Conservation (phyloP, 2,329 filamentous ascomycete species). For the Fusarium acutatum region DNA sequence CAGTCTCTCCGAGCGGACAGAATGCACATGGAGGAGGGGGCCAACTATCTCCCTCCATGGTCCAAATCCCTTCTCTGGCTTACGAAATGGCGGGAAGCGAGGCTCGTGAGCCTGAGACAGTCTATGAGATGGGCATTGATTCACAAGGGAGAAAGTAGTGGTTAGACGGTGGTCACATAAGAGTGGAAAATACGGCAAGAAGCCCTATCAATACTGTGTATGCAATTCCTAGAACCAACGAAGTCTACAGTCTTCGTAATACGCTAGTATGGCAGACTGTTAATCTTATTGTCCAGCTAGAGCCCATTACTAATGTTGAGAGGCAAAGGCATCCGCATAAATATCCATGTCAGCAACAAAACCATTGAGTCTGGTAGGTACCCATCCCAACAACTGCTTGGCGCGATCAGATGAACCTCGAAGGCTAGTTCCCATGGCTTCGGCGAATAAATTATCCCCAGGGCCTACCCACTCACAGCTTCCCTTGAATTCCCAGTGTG, state of each 20-base stretch:
- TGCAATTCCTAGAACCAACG: too few relatives aligned
- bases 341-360: not conserved
- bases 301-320: not conserved
- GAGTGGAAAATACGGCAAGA: too few relatives aligned
- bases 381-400: not conserved
- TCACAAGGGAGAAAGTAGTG: not conserved
- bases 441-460: not conserved
- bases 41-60: not conserved
- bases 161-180: too few relatives aligned
- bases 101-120: too few relatives aligned
- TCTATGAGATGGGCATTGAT: not conserved
- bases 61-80: fast-evolving
- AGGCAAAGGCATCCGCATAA: not conserved
- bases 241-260: fast-evolving
- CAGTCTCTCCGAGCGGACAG: too few relatives aligned
- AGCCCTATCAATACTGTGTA: too few relatives aligned
- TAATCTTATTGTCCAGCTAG: not conserved
- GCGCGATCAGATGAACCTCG: not conserved
- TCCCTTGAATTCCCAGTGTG: fast-evolving
- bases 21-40: too few relatives aligned
- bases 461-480: not conserved
- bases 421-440: not conserved
- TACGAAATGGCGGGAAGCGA: not conserved
- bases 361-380: fast-evolving
- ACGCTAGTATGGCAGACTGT: too few relatives aligned